These are phyloP conservation scores for Aspergillus puulaauensis DNA, from an alignment of 2,329 filamentous ascomycete species.

Conservation along the genomic window DNA sequence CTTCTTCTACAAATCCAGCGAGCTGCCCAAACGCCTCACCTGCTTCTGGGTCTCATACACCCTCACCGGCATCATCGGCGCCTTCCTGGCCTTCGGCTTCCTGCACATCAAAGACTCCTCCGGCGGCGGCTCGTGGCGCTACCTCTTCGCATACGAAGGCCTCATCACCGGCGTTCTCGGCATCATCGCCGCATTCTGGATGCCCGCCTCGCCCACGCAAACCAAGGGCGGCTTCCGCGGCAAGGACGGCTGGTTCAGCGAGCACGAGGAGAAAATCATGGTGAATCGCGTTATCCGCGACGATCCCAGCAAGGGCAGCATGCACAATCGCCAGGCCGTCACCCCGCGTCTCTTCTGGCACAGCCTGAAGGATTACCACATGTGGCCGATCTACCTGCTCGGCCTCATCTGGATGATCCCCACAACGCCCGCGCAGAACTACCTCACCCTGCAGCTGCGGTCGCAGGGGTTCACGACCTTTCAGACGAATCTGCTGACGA, in stretches of 20 bases:
- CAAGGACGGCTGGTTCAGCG: constrained; percentile 65
- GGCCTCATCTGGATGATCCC: neutral
- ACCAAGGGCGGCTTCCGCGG: constrained; percentile 63
- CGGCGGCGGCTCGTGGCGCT: constrained; percentile 41
- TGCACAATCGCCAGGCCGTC: neutral
- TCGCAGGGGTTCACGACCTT: neutral
- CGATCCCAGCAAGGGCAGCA: constrained; percentile 41
- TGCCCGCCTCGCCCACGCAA: constrained; percentile 63
- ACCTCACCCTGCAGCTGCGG: neutral
- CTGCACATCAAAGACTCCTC: constrained; percentile 37
- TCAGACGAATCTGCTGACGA: neutral
- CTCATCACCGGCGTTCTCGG: constrained; percentile 56
- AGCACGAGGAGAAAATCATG: constrained; percentile 69
- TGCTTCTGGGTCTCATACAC: constrained; percentile 69
- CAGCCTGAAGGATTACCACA: neutral
- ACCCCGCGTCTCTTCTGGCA: neutral
- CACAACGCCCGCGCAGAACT: neutral
- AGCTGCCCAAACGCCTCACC: constrained; percentile 66
- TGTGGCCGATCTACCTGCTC: neutral
- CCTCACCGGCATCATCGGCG: constrained; percentile 46
- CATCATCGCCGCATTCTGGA: constrained; percentile 31
- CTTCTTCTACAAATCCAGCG: constrained; percentile 72
- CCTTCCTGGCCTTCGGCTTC: constrained; percentile 48
- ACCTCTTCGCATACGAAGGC: constrained; percentile 43
- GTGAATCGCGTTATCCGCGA: constrained; percentile 61